These are phyloP conservation scores for Umbelopsis isabellina DNA, from an alignment of 192 early-diverging fungal genomes.

Conservation along the genomic window DNA sequence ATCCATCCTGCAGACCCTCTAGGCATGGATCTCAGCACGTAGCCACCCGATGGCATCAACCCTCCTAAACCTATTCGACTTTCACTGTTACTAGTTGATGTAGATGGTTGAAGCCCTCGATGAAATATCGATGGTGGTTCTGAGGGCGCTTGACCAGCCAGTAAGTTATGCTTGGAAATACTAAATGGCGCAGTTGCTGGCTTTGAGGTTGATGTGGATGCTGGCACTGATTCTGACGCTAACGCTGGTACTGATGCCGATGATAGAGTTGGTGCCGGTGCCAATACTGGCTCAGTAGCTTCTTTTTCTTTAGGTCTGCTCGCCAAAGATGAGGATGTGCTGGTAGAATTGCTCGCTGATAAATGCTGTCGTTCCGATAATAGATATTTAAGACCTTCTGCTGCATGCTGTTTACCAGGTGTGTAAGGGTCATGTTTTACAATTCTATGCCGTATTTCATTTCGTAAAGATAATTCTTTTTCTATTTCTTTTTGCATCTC, in stretches of 20 bases:
- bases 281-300: neutral
- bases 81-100: neutral
- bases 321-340: conserved; percentile 29
- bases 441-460: conserved; percentile 43
- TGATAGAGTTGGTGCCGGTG: too few species aligned
- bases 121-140: neutral
- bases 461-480: conserved; percentile 35
- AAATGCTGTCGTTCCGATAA: conserved; percentile 39
- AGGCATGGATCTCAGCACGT: conserved; percentile 10
- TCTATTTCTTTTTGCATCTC: conserved; percentile 52
- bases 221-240: too few species aligned
- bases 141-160: neutral
- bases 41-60: neutral
- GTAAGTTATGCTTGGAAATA: too few species aligned
- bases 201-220: too few species aligned
- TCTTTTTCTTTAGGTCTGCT: conserved; percentile 9
- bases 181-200: neutral
- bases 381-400: conserved; percentile 49
- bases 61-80: neutral
- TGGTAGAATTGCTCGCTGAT: conserved; percentile 26
- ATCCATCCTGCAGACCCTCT: conserved; percentile 11
- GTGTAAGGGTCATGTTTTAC: conserved; percentile 33
- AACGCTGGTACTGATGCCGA: too few species aligned
- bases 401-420: conserved; percentile 35
- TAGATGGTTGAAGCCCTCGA: neutral